phyloP scores from a whole-genome alignment of 352 stramenopile species.

The Phytophthora ohioensis region DNA sequence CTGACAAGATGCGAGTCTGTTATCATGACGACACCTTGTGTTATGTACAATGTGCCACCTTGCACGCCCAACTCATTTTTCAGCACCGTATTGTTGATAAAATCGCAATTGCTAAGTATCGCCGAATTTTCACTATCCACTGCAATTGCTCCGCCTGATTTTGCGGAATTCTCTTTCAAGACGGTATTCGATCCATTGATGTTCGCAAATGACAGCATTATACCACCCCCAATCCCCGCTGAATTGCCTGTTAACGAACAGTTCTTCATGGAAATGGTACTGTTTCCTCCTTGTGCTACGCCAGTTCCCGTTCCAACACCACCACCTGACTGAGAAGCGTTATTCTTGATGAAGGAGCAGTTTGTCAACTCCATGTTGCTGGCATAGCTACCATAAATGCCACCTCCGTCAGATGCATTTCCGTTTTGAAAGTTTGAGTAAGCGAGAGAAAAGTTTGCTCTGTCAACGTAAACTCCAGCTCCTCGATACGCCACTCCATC shows the following conservation, averaged over 20 bases:
- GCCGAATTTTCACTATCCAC: conserved; percentile 27
- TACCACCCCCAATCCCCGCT: conserved; percentile 38
- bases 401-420: conserved; percentile 34
- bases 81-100: conserved; percentile 49
- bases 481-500: conserved; percentile 28
- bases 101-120: conserved; percentile 35
- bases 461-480: conserved; percentile 41
- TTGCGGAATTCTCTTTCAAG: conserved; percentile 31
- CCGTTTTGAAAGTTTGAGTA: conserved; percentile 28
- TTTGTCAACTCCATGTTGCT: conserved; percentile 35
- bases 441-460: conserved; percentile 22
- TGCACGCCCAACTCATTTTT: conserved; percentile 20
- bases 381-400: conserved; percentile 32
- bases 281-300: conserved; percentile 14
- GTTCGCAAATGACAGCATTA: conserved; percentile 40
- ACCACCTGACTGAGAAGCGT: conserved; percentile 34
- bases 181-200: conserved; percentile 32
- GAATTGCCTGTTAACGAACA: conserved; percentile 36
- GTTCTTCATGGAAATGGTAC: conserved; percentile 29
- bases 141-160: conserved; percentile 44
- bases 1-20: conserved; percentile 42
- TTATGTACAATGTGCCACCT: conserved; percentile 41
- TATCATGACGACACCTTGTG: conserved; percentile 32
- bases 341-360: conserved; percentile 40
- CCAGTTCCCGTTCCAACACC: conserved; percentile 39